A percentile compares a stretch with the other conserved stretches of the same genome.
Evolutionary conservation across 2,329 filamentous ascomycete species (phyloP).

Genomic region (Gliomastix tumulicola): DNA sequence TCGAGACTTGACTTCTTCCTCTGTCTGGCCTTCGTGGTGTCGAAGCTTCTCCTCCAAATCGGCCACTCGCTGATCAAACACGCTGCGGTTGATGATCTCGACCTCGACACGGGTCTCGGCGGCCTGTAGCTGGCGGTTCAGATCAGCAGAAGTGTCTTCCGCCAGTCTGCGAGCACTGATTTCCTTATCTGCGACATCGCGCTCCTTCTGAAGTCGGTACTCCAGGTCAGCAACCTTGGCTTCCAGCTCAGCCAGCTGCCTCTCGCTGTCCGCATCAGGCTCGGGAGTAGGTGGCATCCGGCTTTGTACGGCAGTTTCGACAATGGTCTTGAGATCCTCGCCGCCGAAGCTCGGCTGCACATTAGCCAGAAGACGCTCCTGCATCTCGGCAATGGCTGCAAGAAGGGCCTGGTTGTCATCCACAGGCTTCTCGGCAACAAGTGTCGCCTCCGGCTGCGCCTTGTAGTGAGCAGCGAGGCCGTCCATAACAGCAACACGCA

Average conservation of each 20-base stretch:
- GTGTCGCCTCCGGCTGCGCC: slow-evolving; percentile 20
- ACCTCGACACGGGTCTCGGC: slow-evolving; percentile 53
- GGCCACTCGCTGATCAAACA: slow-evolving; percentile 53
- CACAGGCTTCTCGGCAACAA: slow-evolving; percentile 13
- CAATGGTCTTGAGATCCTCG: slow-evolving; percentile 52
- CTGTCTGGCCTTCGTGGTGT: slow-evolving; percentile 54
- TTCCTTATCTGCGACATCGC: slow-evolving; percentile 42
- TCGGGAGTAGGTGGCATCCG: slow-evolving; percentile 45
- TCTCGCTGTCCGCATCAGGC: slow-evolving; percentile 42
- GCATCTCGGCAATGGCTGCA: slow-evolving; percentile 60
- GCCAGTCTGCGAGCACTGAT: slow-evolving; percentile 38
- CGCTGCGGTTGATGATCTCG: slow-evolving; percentile 54
- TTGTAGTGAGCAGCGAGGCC: slow-evolving; percentile 56
- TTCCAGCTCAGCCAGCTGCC: slow-evolving; percentile 52
- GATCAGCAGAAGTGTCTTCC: slow-evolving; percentile 46
- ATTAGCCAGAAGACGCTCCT: slow-evolving; percentile 32
- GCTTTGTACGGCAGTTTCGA: slow-evolving; percentile 56
- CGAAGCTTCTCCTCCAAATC: slow-evolving; percentile 65
- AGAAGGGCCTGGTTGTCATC: slow-evolving; percentile 43
- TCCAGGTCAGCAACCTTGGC: slow-evolving; percentile 54
- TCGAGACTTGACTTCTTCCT: slow-evolving; percentile 56
- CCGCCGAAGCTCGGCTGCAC: slow-evolving; percentile 12
- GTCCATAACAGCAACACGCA: slow-evolving; percentile 67
- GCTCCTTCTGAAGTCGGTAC: slow-evolving; percentile 42
- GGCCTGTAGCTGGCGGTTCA: slow-evolving; percentile 46